Percentiles rank a stretch among this genome's conserved stretches.
These are phyloP conservation scores for Dactylellina sp. DNA, from an alignment of 2,329 filamentous ascomycete species.

Conservation along the genomic window DNA sequence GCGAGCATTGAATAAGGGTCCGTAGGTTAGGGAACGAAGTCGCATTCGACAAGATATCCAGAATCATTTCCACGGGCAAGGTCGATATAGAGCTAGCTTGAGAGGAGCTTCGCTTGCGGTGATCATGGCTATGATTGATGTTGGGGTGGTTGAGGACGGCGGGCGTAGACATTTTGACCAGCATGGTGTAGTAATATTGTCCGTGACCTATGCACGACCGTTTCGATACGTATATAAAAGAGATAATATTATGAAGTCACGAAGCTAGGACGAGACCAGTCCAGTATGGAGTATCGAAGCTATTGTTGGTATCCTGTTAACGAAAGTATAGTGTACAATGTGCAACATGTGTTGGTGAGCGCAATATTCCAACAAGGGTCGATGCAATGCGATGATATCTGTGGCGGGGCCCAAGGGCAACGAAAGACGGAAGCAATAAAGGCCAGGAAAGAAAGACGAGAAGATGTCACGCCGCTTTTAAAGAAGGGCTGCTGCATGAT, in stretches of 20 bases:
- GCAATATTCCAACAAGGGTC: constrained; percentile 41
- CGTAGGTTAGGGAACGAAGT: constrained; percentile 39
- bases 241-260: constrained; percentile 4
- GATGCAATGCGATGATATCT: too few relatives aligned
- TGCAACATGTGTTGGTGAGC: constrained; percentile 29
- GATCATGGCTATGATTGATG: constrained; percentile 5
- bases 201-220: background rate
- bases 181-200: background rate
- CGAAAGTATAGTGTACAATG: background rate
- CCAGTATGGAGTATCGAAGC: too few relatives aligned
- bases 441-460: constrained; percentile 31
- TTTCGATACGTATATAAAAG: background rate
- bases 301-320: background rate
- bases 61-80: constrained; percentile 46
- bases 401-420: constrained; percentile 24
- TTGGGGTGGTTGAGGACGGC: constrained; percentile 35
- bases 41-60: constrained; percentile 49
- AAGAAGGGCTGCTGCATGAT: constrained; percentile 54
- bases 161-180: constrained; percentile 43
- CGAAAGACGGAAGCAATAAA: constrained; percentile 18
- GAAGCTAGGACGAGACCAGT: too few relatives aligned
- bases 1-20: constrained; percentile 39
- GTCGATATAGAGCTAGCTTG: constrained; percentile 47
- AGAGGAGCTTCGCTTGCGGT: constrained; percentile 39
- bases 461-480: constrained; percentile 53